Evolutionary conservation across 371 early-diverging fungal species (phyloP).

Genomic region (Mucor racemosus): DNA sequence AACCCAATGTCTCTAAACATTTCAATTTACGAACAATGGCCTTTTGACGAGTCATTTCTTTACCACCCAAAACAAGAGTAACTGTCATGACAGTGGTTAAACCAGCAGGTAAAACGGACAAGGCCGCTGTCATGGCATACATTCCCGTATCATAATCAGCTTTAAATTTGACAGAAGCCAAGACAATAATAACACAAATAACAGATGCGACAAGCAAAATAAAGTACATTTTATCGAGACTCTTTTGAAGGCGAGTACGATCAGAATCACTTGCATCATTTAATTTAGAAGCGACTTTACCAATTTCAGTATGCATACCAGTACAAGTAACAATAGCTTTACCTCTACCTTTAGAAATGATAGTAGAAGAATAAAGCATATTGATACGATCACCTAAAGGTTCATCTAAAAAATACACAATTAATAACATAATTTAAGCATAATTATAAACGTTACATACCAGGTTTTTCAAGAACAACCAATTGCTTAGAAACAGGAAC

Average conservation of each 20-base stretch:
- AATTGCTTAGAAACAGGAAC: constrained; percentile 71
- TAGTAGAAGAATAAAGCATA: constrained; percentile 76
- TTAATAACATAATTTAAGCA: too few species aligned
- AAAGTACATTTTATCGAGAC: constrained; percentile 73
- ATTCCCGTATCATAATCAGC: constrained; percentile 45
- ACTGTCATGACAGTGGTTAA: constrained; percentile 49
- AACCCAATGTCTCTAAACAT: constrained; percentile 91
- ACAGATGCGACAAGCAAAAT: constrained; percentile 61
- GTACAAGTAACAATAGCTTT: constrained; percentile 80
- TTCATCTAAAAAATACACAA: constrained; percentile 41
- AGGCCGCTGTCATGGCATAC: constrained; percentile 49
- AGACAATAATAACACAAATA: constrained; percentile 57
- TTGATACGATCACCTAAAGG: constrained; percentile 77
- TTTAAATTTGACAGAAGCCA: constrained; percentile 65
- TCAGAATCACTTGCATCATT: constrained; percentile 63
- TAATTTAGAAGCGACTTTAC: constrained; percentile 84
- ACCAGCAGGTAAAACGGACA: constrained; percentile 47
- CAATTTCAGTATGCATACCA: constrained; percentile 89
- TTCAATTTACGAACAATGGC: constrained; percentile 82
- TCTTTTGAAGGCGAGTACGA: constrained; percentile 79
- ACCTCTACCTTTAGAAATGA: constrained; percentile 77
- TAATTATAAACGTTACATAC: constrained; percentile 16
- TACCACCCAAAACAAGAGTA: constrained; percentile 45
- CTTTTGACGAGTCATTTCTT: constrained; percentile 44
- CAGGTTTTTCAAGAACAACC: constrained; percentile 28